Conservation (phyloP, 2,329 filamentous ascomycete genomes). For the Colletotrichum echinochloae region DNA sequence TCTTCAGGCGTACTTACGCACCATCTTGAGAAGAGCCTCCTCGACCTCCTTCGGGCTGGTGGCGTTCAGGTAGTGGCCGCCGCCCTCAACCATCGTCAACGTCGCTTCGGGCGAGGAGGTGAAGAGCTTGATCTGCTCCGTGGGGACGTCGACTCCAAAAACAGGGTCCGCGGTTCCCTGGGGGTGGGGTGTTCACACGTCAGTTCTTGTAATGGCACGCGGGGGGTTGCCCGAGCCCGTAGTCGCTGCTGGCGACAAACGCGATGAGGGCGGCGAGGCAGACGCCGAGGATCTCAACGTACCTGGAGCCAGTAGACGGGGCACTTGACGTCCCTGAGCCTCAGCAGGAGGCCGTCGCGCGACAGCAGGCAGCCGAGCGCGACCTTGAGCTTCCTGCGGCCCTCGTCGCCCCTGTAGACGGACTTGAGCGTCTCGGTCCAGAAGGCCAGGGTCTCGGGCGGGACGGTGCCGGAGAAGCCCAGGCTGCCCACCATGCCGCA, state of each 20-base stretch:
- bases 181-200: too few species aligned
- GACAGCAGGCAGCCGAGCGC: slow-evolving; percentile 58
- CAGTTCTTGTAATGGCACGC: neutral
- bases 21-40: slow-evolving; percentile 58
- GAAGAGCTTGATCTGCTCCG: slow-evolving; percentile 64
- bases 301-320: slow-evolving; percentile 67
- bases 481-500: slow-evolving; percentile 58
- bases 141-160: slow-evolving; percentile 54
- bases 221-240: too few species aligned
- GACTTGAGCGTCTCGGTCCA: slow-evolving; percentile 60
- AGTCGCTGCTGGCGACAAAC: too few species aligned
- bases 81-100: slow-evolving; percentile 57
- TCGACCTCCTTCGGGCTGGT: slow-evolving; percentile 61
- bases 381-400: slow-evolving; percentile 61
- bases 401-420: slow-evolving; percentile 63
- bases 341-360: slow-evolving; percentile 60
- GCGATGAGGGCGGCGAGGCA: too few species aligned
- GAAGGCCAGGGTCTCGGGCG: slow-evolving; percentile 53
- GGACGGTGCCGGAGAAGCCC: slow-evolving; percentile 58
- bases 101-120: slow-evolving; percentile 58
- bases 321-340: slow-evolving; percentile 60
- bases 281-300: too few species aligned
- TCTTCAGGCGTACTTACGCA: slow-evolving; percentile 48
- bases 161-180: slow-evolving; percentile 61
- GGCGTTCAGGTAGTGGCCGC: slow-evolving; percentile 62